Evolutionary conservation across 495 filamentous ascomycete species (phyloP), one percentile per base, ranked within the genome.

Genomic region (Neurospora discreta): DNA sequence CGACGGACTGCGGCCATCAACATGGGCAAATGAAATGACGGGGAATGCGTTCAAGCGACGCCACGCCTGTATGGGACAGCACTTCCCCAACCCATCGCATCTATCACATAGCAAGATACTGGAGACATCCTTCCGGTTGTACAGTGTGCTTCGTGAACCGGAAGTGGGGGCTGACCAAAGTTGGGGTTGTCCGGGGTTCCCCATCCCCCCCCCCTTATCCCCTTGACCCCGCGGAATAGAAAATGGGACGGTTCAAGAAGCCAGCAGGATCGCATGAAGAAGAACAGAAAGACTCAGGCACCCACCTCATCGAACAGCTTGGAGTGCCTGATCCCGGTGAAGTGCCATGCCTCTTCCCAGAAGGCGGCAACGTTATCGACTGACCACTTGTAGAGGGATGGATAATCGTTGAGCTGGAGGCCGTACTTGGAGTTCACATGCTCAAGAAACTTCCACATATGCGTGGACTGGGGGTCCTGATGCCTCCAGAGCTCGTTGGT

Each of bases 341-440:
- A 95, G 58, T 91, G 82, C 93, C 93, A 98, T 9, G 94, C 87
- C 74, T 95, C 89, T 23, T 85, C 89, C 95, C 95, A 99, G 76
- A 97, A 95, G 8, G 85, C 79, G 13, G 88, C 85, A 30, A 92
- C 85, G 75, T 96, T 87, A 20, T 90, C 85, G 69, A 94, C 87
- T 70, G 92, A 96, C 95, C 95, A 99, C 75, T 86, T 82, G 82
- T 93, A 91, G 15, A 98, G 85, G 13, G 87, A 84, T 26, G 89
- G 80, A 75, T 97, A 95, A 75, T 85, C 86, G 20, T 82, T 75
- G 71, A 96, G 84, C 16, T 83, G 79, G 42, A 92, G 75, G 5
- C 81, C 78, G 80, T 94, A 88, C 76, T 92, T 92, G 52, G 85
- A 74, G 77, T 90, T 91, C 43, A 97, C 84, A 68, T 84, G 81